Percentiles rank a stretch among this genome's conserved stretches.
Evolutionary conservation across 257 asterid species (phyloP).

Genomic region (Penstemon barbatus): DNA sequence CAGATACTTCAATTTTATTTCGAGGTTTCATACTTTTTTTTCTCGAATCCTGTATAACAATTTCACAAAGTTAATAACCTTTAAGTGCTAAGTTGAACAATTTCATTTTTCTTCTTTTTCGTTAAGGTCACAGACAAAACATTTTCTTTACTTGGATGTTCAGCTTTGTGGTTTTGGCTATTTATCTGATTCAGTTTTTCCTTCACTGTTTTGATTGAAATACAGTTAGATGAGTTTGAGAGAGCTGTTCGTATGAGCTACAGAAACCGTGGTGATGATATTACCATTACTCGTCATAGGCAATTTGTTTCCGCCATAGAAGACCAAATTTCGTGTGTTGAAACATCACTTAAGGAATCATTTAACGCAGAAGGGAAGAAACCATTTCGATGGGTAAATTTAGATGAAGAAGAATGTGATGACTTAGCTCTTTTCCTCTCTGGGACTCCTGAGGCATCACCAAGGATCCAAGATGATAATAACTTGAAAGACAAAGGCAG

Average conservation of each 20-base stretch:
- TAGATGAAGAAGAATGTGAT: conserved; percentile 69
- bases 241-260: conserved; percentile 78
- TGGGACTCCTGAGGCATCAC: conserved; percentile 44
- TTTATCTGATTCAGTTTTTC: conserved; percentile 19
- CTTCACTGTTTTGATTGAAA: conserved; percentile 17
- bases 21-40: neutral
- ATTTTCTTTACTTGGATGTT: neutral
- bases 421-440: conserved; percentile 84
- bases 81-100: neutral
- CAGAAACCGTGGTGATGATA: conserved; percentile 59
- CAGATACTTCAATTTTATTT: conserved; percentile 13
- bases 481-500: conserved; percentile 28
- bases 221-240: conserved; percentile 89
- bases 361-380: conserved; percentile 53
- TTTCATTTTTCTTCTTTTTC: neutral
- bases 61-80: neutral
- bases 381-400: conserved; percentile 70
- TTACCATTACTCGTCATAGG: conserved; percentile 64
- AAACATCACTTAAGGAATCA: conserved; percentile 58
- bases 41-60: neutral
- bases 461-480: conserved; percentile 34
- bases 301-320: conserved; percentile 71
- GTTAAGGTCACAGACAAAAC: neutral
- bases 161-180: conserved; percentile 4
- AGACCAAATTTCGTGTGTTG: conserved; percentile 65